Evolutionary conservation across 257 asterid species (phyloP), one percentile per base, ranked within the genome.

Genomic region (Salvia miltiorrhiza): DNA sequence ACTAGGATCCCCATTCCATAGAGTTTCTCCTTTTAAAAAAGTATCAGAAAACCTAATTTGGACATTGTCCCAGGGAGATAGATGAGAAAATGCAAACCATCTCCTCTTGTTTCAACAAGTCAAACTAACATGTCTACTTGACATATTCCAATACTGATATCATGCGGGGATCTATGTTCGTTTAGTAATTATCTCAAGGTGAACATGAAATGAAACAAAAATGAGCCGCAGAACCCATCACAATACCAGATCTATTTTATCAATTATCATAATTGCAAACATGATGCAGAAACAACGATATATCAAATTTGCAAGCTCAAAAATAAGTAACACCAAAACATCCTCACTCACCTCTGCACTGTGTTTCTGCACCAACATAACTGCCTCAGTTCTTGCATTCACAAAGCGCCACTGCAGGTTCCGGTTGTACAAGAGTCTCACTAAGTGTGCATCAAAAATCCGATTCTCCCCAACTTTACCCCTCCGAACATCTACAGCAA

Each of bases 391-490:
- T 73, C 89, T 85, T 67, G 99, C 96, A 74, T 89, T 89, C 20
- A 79, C 96, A 72, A 89, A 91, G 65, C 97, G 88, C 97, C 97
- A 91, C 77, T 94, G 99, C 78, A 94, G 80, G 76, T 91, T 85
- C 62, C 96, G 88, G 81, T 94, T 91, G 75, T 94, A 89, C 73
- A 94, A 72, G 76, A 94, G 96, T 73, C 97, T 86, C 87, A 94
- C 74, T 53, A 84, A 59, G 67, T 87, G 97, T 48, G 97, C 99
- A 77, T 91, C 99, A 12, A 87, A 77, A 37, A 89, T 91, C 67
- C 86, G 76, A 67, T 80, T 87, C 77, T 87, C 99, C 73, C 96
- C 99, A 9, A 89, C 95, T 83, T 89, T 94, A 47, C 93, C 97
- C 80, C 98, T 88, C 87, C 97, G 75, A 70, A 93, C 86, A 80